Base-by-base conservation (phyloP, 2,329 filamentous ascomycete genomes). In the Akanthomyces lecanii region DNA sequence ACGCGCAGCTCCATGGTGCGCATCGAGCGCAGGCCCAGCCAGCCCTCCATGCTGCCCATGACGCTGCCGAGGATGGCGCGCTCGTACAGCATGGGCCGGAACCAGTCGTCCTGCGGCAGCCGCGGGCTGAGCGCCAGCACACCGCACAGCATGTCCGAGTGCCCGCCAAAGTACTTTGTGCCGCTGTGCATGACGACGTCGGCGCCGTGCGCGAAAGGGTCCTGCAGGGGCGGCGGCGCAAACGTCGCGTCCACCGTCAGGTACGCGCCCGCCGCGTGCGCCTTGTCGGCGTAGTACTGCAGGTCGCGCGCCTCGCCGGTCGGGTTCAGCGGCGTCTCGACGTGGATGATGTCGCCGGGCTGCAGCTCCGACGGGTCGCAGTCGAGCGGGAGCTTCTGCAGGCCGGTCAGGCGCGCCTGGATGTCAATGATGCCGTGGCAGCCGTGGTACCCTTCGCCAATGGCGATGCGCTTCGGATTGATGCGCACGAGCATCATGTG, bases 121-220 rank as follows among this genome's bases (percentile, higher is more conserved):
- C 74, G 74, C 18, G 83, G 82, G 57, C 83, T 79, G 6, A 92
- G 84, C 0, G 86, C 85, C 33, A 99, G 78, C 21, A 96, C 89
- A 25, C 95, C 95, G 72, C 91, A 96, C 6, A 98, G 85, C 82
- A 98, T 83, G 76, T 99, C 95, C 67, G 89, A 94, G 77, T 99
- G 95, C 0, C 95, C 95, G 23, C 95, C 95, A 68, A 99, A 86
- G 76, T 98, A 99, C 81, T 98, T 99, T 21, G 93, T 97, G 4
- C 92, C 95, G 58, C 85, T 89, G 77, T 99, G 95, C 91, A 98
- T 90, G 40, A 97, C 85, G 1, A 93, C 76, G 75, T 98, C 94
- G 33, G 89, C 92, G 53, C 92, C 94, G 73, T 84, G 89, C 33
- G 75, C 72, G 70, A 98, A 95, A 0, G 95, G 93, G 70, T 97